Evolutionary conservation across 2,329 filamentous ascomycete genomes (phyloP).

Genomic region (Fusarium fujikuroi): DNA sequence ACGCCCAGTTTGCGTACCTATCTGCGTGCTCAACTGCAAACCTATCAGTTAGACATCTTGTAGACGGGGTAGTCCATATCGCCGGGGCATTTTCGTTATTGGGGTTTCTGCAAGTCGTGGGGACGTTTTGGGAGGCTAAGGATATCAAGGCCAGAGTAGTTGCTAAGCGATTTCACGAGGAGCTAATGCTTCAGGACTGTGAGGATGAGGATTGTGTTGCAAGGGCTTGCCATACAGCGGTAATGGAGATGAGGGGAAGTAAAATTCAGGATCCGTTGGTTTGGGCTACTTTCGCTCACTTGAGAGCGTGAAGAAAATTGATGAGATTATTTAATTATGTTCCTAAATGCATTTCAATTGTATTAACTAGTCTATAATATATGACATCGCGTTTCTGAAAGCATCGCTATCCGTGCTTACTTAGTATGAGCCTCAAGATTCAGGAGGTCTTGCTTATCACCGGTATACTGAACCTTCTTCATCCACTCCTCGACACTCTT

Average conservation of each 20-base stretch:
- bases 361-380: too few relatives aligned
- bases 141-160: fast-evolving
- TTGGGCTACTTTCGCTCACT: not conserved
- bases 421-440: not conserved
- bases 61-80: fast-evolving
- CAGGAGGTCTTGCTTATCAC: fast-evolving
- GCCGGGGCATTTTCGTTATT: not conserved
- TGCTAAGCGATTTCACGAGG: not conserved
- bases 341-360: too few relatives aligned
- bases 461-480: not conserved
- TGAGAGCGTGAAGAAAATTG: not conserved
- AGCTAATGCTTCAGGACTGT: fast-evolving
- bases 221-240: not conserved
- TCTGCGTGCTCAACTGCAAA: not conserved
- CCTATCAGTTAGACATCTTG: fast-evolving
- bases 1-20: not conserved
- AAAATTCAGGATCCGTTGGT: not conserved
- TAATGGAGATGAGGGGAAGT: fast-evolving
- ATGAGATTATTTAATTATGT: too few relatives aligned
- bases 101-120: fast-evolving
- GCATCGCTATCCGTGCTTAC: not conserved
- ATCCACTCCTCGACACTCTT: not conserved
- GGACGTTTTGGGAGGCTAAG: not conserved
- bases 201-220: not conserved
- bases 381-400: too few relatives aligned